Percentiles rank a stretch among this genome's conserved stretches.
phyloP scores from a whole-genome alignment of 176 grass and related monocot genomes.

The Themeda triandra region DNA sequence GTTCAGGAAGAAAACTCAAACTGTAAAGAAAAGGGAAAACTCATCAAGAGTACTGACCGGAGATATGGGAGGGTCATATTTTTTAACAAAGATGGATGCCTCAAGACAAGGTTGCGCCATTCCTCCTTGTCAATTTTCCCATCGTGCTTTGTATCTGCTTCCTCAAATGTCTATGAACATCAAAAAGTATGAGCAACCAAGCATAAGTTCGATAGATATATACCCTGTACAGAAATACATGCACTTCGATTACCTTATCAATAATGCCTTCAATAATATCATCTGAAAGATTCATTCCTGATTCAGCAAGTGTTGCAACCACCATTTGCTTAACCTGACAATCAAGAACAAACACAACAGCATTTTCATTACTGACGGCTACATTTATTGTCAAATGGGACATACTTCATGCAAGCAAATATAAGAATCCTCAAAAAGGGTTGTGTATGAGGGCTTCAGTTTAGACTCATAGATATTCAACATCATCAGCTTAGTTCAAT shows the following conservation, averaged over 20 bases:
- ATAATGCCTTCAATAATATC: conserved; percentile 71
- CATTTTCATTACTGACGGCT: conserved; percentile 4
- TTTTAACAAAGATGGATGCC: conserved; percentile 81
- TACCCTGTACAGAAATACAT: conserved; percentile 13
- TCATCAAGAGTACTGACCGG: conserved; percentile 30
- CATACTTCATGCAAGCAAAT: conserved; percentile 19
- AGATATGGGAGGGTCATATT: conserved; percentile 83
- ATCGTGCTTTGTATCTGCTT: conserved; percentile 77
- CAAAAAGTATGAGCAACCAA: conserved; percentile 17
- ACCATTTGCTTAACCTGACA: conserved; percentile 83
- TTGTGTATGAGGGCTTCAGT: background rate
- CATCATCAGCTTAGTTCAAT: background rate
- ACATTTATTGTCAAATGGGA: conserved; percentile 1
- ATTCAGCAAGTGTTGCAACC: conserved; percentile 72
- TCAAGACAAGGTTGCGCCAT: conserved; percentile 66
- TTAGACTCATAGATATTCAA: background rate
- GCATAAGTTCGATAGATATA: conserved; percentile 29
- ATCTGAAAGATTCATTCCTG: conserved; percentile 73
- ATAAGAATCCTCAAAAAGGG: conserved; percentile 3
- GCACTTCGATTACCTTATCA: conserved; percentile 45
- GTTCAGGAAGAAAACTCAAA: background rate
- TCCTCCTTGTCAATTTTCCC: conserved; percentile 78
- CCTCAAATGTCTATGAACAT: conserved; percentile 58
- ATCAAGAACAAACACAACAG: conserved; percentile 26
- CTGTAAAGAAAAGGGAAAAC: background rate